Evolutionary conservation across 306 rosid species (phyloP), one percentile per base, ranked within the genome.

Genomic region (Dryas drummondii): DNA sequence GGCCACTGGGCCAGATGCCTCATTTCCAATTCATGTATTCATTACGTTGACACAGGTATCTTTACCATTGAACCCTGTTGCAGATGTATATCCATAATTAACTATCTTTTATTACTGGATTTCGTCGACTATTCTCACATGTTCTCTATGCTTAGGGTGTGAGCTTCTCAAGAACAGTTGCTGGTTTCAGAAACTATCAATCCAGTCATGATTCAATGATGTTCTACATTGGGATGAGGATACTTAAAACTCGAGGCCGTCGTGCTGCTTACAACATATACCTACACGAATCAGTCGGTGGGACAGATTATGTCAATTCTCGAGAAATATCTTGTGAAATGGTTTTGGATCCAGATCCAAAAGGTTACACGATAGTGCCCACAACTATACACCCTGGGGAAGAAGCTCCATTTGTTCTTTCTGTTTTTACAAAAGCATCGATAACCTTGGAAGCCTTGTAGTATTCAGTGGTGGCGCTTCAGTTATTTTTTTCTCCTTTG

Each of bases 191-290:
- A 88, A 96, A 96, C 66, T 96, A 96, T 76, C 99, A 96, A 79
- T 96, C 99, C 42, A 96, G 99, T 81, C 99, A 96, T 66, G 99
- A 96, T 82, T 90, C 96, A 6, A 80, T 84, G 87, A 96, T 96
- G 99, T 96, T 92, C 83, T 96, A 96, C 88, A 92, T 96, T 72
- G 98, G 99, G 80, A 89, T 96, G 98, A 89, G 99, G 84, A 96
- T 96, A 78, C 93, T 96, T 26, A 96, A 96, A 86, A 96, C 99
- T n/a, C 97, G 99, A 27, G 99, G 99, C 22, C 88, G 93, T 19
- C 97, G 97, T 8, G 99, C 99, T 65, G 93, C 90, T 53, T 96
- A 84, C 87, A 96, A 96, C 72, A 96, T 96, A 73, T 96, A 96
- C 86, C 84, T 96, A 17, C 99, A 96, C 54, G 99, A 96, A 85